These are phyloP conservation scores for Hyphopichia khmerensis DNA, from an alignment of 1,139 yeast genomes.

Conservation along the genomic window DNA sequence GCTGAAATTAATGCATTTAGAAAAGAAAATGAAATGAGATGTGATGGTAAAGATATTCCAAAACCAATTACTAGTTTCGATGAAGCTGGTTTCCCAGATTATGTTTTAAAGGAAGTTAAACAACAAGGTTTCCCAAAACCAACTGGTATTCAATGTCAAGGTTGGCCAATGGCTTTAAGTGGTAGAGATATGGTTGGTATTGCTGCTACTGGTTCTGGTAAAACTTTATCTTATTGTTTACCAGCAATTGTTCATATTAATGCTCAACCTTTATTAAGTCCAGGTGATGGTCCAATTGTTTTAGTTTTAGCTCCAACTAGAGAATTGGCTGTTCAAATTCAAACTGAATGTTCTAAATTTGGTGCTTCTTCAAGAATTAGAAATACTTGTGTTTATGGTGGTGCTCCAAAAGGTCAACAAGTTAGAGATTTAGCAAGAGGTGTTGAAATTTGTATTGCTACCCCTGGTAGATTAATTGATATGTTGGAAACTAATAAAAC, in stretches of 20 bases:
- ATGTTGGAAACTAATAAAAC: conserved; percentile 96
- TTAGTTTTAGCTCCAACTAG: conserved; percentile 97
- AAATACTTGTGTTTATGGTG: conserved; percentile 98
- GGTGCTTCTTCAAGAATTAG: conserved; percentile 90
- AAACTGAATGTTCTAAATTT: conserved; percentile 91
- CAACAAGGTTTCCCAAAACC: conserved; percentile 93
- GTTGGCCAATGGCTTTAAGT: conserved; percentile 99
- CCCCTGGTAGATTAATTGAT: conserved; percentile 98
- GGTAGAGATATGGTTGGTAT: conserved; percentile 99
- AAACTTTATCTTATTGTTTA: conserved; percentile 92
- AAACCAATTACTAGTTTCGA: conserved; percentile 91
- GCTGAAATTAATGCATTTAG: conserved; percentile 75
- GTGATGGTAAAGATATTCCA: conserved; percentile 82
- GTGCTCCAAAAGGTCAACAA: conserved; percentile 98
- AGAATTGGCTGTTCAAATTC: conserved; percentile 97
- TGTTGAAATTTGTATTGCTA: conserved; percentile 91
- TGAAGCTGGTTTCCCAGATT: conserved; percentile 96
- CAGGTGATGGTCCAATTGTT: conserved; percentile 97
- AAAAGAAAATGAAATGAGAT: conserved; percentile 80
- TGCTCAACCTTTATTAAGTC: conserved; percentile 90
- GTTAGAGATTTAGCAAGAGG: conserved; percentile 94
- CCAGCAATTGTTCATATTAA: conserved; percentile 97
- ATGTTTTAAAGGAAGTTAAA: conserved; percentile 85
- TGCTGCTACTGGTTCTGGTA: conserved; percentile 99
- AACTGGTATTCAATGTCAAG: conserved; percentile 97